These are phyloP conservation scores for Fusarium stilboides DNA, from an alignment of 2,329 filamentous ascomycete genomes.

Conservation along the genomic window DNA sequence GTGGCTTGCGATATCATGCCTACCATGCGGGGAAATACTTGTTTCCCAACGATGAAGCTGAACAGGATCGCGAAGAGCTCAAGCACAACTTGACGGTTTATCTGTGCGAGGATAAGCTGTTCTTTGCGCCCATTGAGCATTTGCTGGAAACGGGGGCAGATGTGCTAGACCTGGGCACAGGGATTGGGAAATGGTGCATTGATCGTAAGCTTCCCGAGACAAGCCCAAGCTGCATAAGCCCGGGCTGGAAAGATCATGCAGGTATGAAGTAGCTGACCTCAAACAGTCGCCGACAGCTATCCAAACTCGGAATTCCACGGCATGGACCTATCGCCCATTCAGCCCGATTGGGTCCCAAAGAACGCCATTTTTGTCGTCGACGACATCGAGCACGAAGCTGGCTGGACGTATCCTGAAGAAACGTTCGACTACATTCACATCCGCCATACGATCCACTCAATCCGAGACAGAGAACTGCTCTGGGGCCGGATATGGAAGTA, in stretches of 20 bases:
- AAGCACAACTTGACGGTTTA: conserved; percentile 59
- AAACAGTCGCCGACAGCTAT: conserved; percentile 64
- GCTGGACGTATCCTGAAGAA: conserved; percentile 63
- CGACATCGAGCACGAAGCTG: conserved; percentile 66
- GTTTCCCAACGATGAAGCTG: conserved; percentile 61
- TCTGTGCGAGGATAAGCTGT: conserved; percentile 58
- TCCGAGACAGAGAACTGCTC: conserved; percentile 59
- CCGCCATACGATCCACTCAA: conserved; percentile 62
- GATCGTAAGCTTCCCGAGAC: conserved; percentile 57
- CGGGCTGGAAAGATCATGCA: no score
- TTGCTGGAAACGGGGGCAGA: conserved; percentile 57
- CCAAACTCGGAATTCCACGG: conserved; percentile 62
- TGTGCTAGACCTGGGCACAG: conserved; percentile 67
- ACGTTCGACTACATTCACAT: conserved; percentile 66
- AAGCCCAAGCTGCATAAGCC: background rate
- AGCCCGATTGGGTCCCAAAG: conserved; percentile 65
- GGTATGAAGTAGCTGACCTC: conserved; percentile 25
- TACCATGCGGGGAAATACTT: conserved; percentile 60
- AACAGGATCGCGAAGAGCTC: conserved; percentile 60
- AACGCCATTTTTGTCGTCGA: conserved; percentile 68
- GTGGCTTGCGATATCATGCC: conserved; percentile 58
- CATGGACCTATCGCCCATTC: conserved; percentile 68
- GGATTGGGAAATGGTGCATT: conserved; percentile 67
- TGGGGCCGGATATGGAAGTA: conserved; percentile 62
- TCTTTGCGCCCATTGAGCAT: conserved; percentile 61